Percentiles rank a stretch among this genome's conserved stretches.
These are phyloP conservation scores for Ceratonia siliqua DNA, from an alignment of 306 rosid species.

Conservation along the genomic window DNA sequence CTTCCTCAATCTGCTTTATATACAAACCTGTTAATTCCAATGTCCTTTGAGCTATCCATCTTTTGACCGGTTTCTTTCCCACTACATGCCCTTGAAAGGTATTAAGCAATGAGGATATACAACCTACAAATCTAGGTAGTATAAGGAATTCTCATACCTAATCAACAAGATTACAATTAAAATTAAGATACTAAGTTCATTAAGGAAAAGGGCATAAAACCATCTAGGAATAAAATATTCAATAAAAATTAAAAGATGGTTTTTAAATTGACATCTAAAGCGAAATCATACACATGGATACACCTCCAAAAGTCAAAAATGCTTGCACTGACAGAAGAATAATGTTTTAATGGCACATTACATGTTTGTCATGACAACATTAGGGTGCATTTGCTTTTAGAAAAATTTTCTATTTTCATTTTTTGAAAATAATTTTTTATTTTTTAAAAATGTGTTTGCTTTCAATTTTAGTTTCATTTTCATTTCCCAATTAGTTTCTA, in stretches of 20 bases:
- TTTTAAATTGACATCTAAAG: neutral
- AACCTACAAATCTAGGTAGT: neutral
- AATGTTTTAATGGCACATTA: neutral
- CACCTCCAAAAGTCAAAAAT: neutral
- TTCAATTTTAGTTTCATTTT: too few species aligned
- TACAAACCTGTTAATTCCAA: neutral
- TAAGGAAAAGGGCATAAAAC: neutral
- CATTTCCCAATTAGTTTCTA: too few species aligned
- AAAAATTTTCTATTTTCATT: too few species aligned
- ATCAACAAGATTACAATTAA: neutral
- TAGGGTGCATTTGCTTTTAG: too few species aligned
- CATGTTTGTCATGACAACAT: neutral
- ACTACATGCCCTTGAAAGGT: neutral
- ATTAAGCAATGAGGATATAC: neutral
- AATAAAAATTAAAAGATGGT: neutral
- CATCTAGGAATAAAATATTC: neutral
- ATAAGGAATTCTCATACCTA: conserved; percentile 15
- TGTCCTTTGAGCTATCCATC: conserved; percentile 10
- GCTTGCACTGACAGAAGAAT: conserved; percentile 1
- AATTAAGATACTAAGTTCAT: neutral
- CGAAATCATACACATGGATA: neutral
- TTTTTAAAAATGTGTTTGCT: too few species aligned
- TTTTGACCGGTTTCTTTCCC: neutral
- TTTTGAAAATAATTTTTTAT: too few species aligned
- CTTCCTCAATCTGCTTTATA: neutral